Conservation (phyloP, 164 flowering plant genomes). For the Dillenia suffruticosa region DNA sequence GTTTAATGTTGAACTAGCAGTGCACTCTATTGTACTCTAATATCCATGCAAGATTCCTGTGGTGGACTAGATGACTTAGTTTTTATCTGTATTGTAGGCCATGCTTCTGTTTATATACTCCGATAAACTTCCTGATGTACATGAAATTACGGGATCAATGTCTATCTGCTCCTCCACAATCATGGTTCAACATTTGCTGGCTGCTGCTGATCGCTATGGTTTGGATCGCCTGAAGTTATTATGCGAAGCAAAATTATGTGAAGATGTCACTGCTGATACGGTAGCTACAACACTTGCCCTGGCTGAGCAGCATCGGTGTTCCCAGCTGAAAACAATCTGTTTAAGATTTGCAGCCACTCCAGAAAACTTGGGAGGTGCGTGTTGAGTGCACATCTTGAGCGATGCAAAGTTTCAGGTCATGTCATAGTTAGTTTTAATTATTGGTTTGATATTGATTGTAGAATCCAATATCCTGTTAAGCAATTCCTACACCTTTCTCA, state of each 20-base stretch:
- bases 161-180: constrained; percentile 43
- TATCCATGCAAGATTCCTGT: background rate
- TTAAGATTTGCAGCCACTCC: constrained; percentile 68
- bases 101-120: constrained; percentile 77
- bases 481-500: no score
- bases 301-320: constrained; percentile 82
- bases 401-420: constrained; percentile 29
- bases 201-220: constrained; percentile 83
- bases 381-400: constrained; percentile 25
- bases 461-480: no score
- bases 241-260: constrained; percentile 81
- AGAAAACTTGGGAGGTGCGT: constrained; percentile 83
- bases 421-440: background rate
- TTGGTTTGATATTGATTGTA: background rate
- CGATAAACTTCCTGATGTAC: constrained; percentile 65
- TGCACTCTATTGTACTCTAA: no score
- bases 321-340: constrained; percentile 65
- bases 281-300: constrained; percentile 86
- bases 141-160: constrained; percentile 46
- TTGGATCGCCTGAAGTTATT: constrained; percentile 68
- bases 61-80: background rate
- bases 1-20: no score
- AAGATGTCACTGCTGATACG: constrained; percentile 56
- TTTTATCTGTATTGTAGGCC: background rate
- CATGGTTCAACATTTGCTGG: constrained; percentile 84